Percentiles rank a stretch among this genome's conserved stretches.
phyloP scores from a whole-genome alignment of 768 basidiomycete genomes.

The Trametes coccinea region DNA sequence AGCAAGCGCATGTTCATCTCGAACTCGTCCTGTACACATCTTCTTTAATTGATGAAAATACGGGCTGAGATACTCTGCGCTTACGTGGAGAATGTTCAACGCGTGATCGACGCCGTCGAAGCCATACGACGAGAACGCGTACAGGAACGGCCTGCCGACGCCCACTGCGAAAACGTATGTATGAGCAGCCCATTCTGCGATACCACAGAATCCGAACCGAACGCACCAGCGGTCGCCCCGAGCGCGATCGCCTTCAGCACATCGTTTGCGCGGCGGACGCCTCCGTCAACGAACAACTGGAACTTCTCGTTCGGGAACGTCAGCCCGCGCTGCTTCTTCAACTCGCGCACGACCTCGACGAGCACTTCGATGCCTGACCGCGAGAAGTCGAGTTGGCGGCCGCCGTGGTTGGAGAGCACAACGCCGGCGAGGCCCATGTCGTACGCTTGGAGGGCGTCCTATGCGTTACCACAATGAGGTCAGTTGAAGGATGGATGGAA shows the following conservation, averaged over 20 bases:
- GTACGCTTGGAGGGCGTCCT: constrained; percentile 54
- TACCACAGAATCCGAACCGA: neutral
- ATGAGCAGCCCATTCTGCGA: neutral
- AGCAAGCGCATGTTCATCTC: constrained; percentile 97
- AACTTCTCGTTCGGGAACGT: constrained; percentile 78
- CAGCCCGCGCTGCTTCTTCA: constrained; percentile 64
- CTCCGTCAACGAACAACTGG: constrained; percentile 92
- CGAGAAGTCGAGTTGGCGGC: constrained; percentile 54
- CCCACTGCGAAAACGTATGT: constrained; percentile 49
- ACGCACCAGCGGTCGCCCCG: constrained; percentile 80
- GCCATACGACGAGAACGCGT: constrained; percentile 89
- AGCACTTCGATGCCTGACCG: constrained; percentile 54
- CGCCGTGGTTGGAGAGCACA: constrained; percentile 62
- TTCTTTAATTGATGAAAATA: neutral
- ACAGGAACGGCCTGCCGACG: constrained; percentile 83
- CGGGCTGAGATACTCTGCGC: constrained; percentile 22
- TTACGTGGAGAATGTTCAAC: constrained; percentile 72
- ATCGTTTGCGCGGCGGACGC: constrained; percentile 87
- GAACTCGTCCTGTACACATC: constrained; percentile 76
- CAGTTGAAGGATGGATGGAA: neutral
- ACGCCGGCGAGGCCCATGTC: constrained; percentile 47
- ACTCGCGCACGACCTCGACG: constrained; percentile 60
- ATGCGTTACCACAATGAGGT: neutral
- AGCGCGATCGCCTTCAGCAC: constrained; percentile 86
- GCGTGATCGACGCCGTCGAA: constrained; percentile 83